A percentile compares a stretch with the other conserved stretches of the same genome.
These are phyloP conservation scores for Hapsidospora chrysogenum DNA, from an alignment of 495 filamentous ascomycete genomes.

Conservation along the genomic window DNA sequence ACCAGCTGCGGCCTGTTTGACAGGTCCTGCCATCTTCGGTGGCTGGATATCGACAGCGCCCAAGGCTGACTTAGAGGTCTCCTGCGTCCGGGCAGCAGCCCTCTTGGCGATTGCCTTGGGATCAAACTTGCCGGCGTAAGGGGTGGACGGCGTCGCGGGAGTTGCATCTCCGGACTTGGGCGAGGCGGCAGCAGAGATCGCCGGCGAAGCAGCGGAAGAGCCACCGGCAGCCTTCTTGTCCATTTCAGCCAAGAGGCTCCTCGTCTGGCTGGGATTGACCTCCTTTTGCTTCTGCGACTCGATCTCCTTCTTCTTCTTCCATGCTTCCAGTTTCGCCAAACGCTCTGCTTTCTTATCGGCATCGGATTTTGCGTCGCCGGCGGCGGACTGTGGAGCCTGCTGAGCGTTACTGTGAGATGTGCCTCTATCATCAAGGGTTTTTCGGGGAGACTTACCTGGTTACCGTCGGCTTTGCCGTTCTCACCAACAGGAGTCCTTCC, in stretches of 20 bases:
- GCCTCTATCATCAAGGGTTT: neutral
- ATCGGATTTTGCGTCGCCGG: constrained; percentile 42
- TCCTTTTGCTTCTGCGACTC: constrained; percentile 63
- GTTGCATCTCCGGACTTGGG: constrained; percentile 14
- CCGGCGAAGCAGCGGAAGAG: constrained; percentile 34
- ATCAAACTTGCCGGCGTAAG: constrained; percentile 73
- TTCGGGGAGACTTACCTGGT: constrained; percentile 29
- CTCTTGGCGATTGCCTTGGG: constrained; percentile 74
- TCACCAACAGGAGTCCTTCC: constrained; percentile 27
- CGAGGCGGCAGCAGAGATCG: constrained; percentile 37
- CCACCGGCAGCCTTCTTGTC: constrained; percentile 49
- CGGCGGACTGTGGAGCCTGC: constrained; percentile 33
- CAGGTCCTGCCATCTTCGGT: constrained; percentile 22
- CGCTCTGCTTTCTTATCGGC: constrained; percentile 74
- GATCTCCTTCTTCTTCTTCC: constrained; percentile 80
- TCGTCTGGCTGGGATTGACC: constrained; percentile 41
- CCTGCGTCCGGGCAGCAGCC: constrained; percentile 30
- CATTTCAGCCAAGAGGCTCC: constrained; percentile 57
- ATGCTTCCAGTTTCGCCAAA: constrained; percentile 71
- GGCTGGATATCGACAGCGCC: constrained; percentile 12
- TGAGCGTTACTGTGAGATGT: constrained; percentile 7
- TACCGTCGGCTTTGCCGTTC: constrained; percentile 21
- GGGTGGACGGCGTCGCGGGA: constrained; percentile 27
- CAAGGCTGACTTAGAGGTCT: constrained; percentile 11
- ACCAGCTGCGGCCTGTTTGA: constrained; percentile 37